Evolutionary conservation across 2,329 filamentous ascomycete species (phyloP).

Genomic region (Metarhizium anisopliae): DNA sequence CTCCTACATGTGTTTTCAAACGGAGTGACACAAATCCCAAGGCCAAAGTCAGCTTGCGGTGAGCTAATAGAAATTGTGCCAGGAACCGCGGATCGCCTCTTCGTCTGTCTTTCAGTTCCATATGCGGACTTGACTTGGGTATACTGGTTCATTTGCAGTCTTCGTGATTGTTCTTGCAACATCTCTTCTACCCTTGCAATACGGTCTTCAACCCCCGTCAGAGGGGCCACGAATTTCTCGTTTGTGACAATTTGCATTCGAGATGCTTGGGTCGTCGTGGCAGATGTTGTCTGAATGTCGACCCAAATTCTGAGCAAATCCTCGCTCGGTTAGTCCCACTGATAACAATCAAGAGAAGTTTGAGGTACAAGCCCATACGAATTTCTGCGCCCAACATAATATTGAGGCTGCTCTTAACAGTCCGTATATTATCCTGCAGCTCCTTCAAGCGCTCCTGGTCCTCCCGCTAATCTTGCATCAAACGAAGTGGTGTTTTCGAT

Average conservation of each 20-base stretch:
- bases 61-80: no score
- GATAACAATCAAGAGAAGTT: background rate
- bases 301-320: slow-evolving; percentile 2
- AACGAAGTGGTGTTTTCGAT: background rate
- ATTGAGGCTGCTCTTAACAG: slow-evolving; percentile 19
- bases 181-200: slow-evolving; percentile 11
- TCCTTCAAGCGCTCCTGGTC: slow-evolving; percentile 14
- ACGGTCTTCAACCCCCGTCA: no score
- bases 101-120: slow-evolving; percentile 1
- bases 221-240: no score
- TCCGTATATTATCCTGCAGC: slow-evolving; percentile 17
- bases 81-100: no score
- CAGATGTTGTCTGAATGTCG: background rate
- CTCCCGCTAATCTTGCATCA: slow-evolving; percentile 12
- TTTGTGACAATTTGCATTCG: no score
- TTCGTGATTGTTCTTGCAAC: slow-evolving; percentile 12
- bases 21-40: slow-evolving; percentile 1
- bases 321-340: background rate
- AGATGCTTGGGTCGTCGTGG: background rate
- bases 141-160: slow-evolving; percentile 14
- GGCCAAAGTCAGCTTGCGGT: background rate
- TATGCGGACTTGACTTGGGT: slow-evolving; percentile 16
- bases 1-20: background rate
- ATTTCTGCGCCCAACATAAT: slow-evolving; percentile 19
- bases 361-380: slow-evolving; percentile 10